Evolutionary conservation across 2,329 filamentous ascomycete species (phyloP).

Genomic region (Triangularia verruculosa): DNA sequence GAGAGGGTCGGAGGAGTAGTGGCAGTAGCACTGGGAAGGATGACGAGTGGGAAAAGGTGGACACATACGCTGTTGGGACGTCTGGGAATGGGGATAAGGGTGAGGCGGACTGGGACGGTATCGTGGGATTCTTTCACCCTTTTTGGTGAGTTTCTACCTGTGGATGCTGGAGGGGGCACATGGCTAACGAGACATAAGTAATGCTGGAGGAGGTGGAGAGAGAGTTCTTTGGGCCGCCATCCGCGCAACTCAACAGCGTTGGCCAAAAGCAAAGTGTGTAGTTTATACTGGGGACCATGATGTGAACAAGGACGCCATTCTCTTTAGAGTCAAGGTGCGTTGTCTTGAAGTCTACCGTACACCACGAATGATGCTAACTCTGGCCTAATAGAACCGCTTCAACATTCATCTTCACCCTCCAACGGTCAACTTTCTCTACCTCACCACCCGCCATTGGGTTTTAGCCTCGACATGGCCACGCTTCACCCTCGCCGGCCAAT

Average conservation of each 20-base stretch:
- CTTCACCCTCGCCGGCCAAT: conserved; percentile 93
- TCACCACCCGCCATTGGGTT: conserved; percentile 83
- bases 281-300: conserved; percentile 97
- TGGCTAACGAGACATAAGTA: conserved; percentile 50
- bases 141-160: conserved; percentile 68
- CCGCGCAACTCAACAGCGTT: conserved; percentile 81
- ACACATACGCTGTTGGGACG: conserved; percentile 41
- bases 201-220: conserved; percentile 93
- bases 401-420: conserved; percentile 86
- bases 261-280: conserved; percentile 83
- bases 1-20: conserved; percentile 34
- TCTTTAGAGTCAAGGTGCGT: conserved; percentile 69
- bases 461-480: conserved; percentile 83
- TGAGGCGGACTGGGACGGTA: conserved; percentile 70
- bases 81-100: conserved; percentile 40
- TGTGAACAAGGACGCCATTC: conserved; percentile 73
- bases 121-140: conserved; percentile 95
- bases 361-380: background rate
- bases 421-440: conserved; percentile 83
- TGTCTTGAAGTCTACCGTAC: background rate
- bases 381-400: conserved; percentile 68
- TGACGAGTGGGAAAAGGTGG: conserved; percentile 69
- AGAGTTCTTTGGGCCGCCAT: conserved; percentile 95
- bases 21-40: conserved; percentile 40
- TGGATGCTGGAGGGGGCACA: background rate